Evolutionary conservation across 305 asterid genomes (phyloP), one percentile per base, ranked within the genome.

Genomic region (Fraxinus nigra): DNA sequence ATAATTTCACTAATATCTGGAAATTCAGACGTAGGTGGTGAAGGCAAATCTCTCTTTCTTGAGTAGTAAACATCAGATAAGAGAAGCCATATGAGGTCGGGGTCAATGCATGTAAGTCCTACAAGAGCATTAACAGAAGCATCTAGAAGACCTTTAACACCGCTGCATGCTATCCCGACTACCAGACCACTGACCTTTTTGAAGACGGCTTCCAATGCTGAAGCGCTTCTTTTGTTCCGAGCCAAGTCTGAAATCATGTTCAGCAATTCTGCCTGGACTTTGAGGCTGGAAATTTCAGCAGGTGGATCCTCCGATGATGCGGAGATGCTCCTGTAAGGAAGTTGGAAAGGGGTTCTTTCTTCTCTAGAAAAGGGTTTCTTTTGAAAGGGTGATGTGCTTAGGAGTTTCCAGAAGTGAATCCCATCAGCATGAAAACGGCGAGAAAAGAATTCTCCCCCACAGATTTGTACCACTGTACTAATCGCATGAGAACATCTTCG

Each of bases 361-460:
- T 87, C 86, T 85, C 87, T 93, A 6, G 87, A 43, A 73, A 84
- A 78, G 74, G 89, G 87, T 28, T 85, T 90, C 87, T 85, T 90
- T 81, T 90, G 97, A 78, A 90, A 96, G 5, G 99, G 99, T 4
- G 99, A 93, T 38, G 93, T 81, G 91, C 83, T 90, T 9, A 94
- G 92, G 74, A 94, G 90, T 81, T 87, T 94, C 98, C 98, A 96
- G 74, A 96, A 82, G 92, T 96, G 95, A 87, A 43, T n/a, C 32
- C 98, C 99, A 32, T 96, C 98, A 0, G 90, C 61, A 20, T 85
- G 92, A 77, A 96, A 93, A 33, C 99, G 98, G n/a, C 99, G 97
- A 51, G 97, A 81, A 76, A 96, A 96, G 97, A 96, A 96, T 46
- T 96, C 93, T 13, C 99, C 99, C 2, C 99, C 99, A n/a, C 99